Percentiles rank a stretch among this genome's conserved stretches.
phyloP scores from a whole-genome alignment of 2,329 filamentous ascomycete species.

The Hypocrella siamensis region DNA sequence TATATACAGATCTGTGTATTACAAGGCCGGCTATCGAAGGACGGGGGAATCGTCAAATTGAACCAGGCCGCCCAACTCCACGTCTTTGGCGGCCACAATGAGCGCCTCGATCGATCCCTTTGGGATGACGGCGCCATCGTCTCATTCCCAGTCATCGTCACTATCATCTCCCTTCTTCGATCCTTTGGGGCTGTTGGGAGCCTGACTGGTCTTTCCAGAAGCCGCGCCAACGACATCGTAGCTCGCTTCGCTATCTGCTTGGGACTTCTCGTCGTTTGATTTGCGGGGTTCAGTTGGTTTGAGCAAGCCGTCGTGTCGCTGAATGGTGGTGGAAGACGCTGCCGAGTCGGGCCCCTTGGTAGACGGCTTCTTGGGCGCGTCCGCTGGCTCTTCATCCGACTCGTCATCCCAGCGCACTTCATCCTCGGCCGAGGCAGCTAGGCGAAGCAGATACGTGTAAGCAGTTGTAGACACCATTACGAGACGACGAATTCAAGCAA shows the following conservation, averaged over 20 bases:
- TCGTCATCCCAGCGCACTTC: constrained; percentile 62
- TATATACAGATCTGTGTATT: too few species aligned
- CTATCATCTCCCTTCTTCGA: constrained; percentile 31
- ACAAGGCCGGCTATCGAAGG: too few species aligned
- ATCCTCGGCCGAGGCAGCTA: constrained; percentile 55
- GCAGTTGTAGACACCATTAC: neutral
- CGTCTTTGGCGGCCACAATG: too few species aligned
- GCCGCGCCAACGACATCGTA: constrained; percentile 81
- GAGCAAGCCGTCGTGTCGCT: constrained; percentile 32
- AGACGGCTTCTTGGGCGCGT: constrained; percentile 9
- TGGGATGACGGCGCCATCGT: neutral
- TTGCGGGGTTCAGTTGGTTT: constrained; percentile 52
- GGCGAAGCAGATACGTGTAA: neutral
- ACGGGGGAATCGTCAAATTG: too few species aligned
- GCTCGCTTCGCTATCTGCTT: constrained; percentile 85
- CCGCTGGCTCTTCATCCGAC: constrained; percentile 33
- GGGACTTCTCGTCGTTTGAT: constrained; percentile 79
- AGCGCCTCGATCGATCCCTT: neutral
- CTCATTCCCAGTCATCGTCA: constrained; percentile 9
- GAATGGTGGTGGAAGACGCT: constrained; percentile 44
- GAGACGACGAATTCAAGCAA: too few species aligned
- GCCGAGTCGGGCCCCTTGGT: constrained; percentile 28
- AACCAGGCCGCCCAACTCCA: too few species aligned
- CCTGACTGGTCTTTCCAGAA: constrained; percentile 63
- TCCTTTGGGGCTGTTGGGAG: constrained; percentile 51